Conservation (phyloP, 345 rosid genomes). For the Ceriops decandra region DNA sequence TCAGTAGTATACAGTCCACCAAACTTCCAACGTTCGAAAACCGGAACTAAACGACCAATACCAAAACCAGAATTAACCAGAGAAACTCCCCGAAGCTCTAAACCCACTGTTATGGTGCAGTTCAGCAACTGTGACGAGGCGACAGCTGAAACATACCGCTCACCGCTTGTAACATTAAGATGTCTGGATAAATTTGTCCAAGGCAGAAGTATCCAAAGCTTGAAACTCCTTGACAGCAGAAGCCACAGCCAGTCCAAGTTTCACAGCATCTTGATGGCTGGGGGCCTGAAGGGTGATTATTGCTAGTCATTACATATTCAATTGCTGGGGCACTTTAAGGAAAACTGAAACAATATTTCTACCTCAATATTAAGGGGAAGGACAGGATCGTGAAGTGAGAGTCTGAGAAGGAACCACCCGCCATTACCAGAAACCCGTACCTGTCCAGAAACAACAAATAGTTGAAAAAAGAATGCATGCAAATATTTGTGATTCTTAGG, state of each 20-base stretch:
- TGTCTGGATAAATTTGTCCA: slow-evolving; percentile 56
- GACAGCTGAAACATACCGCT: background rate
- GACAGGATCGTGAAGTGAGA: slow-evolving; percentile 96
- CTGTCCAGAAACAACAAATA: slow-evolving; percentile 27
- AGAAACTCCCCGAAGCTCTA: background rate
- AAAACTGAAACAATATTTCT: slow-evolving; percentile 9
- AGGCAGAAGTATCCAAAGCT: slow-evolving; percentile 76
- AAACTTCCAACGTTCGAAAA: background rate
- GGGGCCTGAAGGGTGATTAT: slow-evolving; percentile 45
- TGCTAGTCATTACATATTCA: slow-evolving; percentile 1
- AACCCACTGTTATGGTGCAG: background rate
- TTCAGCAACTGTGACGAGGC: background rate
- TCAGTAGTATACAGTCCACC: background rate
- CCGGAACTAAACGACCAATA: background rate
- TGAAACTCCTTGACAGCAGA: slow-evolving; percentile 60
- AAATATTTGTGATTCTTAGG: background rate
- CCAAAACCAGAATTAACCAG: background rate
- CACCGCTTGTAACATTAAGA: slow-evolving; percentile 1
- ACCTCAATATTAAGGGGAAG: slow-evolving; percentile 99
- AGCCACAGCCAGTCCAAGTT: slow-evolving; percentile 68
- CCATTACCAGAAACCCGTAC: slow-evolving; percentile 85
- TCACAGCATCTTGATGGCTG: slow-evolving; percentile 67
- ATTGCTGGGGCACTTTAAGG: background rate
- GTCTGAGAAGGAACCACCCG: slow-evolving; percentile 99
- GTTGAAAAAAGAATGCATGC: background rate